These are phyloP conservation scores for Sugiyamaella marilandica DNA, from an alignment of 805 yeast species.

Conservation along the genomic window DNA sequence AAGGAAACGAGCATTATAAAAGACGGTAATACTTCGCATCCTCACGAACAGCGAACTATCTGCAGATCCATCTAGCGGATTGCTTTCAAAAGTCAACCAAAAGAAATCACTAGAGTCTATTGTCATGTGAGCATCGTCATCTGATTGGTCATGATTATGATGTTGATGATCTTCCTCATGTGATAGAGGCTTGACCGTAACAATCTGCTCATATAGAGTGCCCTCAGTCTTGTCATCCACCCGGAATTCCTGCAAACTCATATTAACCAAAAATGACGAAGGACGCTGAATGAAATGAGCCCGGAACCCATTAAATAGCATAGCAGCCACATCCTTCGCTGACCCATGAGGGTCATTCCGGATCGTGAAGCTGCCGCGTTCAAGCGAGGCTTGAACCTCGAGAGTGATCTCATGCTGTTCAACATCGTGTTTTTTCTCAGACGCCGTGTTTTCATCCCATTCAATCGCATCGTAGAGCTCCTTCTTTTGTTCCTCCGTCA, in stretches of 20 bases:
- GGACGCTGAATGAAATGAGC: constrained; percentile 71
- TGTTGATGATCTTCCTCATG: constrained; percentile 36
- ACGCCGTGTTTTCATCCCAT: constrained; percentile 63
- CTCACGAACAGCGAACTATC: constrained; percentile 72
- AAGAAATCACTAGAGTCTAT: constrained; percentile 57
- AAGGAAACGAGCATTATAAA: constrained; percentile 78
- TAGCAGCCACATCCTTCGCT: constrained; percentile 57
- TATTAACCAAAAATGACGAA: constrained; percentile 66
- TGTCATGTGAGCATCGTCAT: not conserved
- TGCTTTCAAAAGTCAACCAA: constrained; percentile 72
- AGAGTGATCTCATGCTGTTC: constrained; percentile 71
- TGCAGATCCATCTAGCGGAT: constrained; percentile 80
- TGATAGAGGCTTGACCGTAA: constrained; percentile 61
- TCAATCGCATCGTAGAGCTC: constrained; percentile 93
- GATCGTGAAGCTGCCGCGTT: constrained; percentile 73
- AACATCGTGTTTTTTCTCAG: constrained; percentile 39
- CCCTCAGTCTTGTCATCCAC: constrained; percentile 82
- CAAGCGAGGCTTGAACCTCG: constrained; percentile 61
- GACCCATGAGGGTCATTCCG: constrained; percentile 37
- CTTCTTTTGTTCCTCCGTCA: constrained; percentile 82
- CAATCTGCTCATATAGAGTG: constrained; percentile 80
- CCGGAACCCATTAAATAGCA: constrained; percentile 77
- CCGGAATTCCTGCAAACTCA: constrained; percentile 73
- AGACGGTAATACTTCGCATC: constrained; percentile 81
- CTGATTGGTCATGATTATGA: not conserved